phyloP scores from a whole-genome alignment of 169 alveolate genomes.

The Plasmodium inui region DNA sequence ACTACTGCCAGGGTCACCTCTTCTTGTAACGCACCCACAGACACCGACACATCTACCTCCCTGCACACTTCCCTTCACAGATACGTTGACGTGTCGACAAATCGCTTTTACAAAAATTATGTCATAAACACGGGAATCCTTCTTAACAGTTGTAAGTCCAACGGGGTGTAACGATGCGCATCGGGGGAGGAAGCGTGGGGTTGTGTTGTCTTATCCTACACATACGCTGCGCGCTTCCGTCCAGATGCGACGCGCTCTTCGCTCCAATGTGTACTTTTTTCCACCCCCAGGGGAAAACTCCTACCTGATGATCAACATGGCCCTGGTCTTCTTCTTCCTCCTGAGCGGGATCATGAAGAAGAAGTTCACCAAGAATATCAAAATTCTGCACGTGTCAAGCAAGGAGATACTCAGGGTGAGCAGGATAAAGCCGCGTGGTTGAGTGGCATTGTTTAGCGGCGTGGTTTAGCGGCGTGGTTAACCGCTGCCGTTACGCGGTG shows the following conservation, averaged over 20 bases:
- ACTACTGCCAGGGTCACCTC: neutral
- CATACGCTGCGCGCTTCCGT: neutral
- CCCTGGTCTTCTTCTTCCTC: slow-evolving; percentile 24
- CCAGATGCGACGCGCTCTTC: neutral
- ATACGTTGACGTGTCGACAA: slow-evolving; percentile 18
- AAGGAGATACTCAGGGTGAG: slow-evolving; percentile 65
- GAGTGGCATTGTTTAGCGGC: too few relatives aligned
- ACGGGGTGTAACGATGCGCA: too few relatives aligned
- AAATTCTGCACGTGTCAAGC: slow-evolving; percentile 57
- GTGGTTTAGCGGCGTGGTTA: neutral
- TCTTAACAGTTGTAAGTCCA: slow-evolving; percentile 31
- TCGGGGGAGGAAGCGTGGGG: neutral
- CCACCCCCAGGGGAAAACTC: slow-evolving; percentile 52
- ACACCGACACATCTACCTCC: neutral
- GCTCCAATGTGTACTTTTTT: neutral
- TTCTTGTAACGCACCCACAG: neutral
- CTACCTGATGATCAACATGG: slow-evolving; percentile 28
- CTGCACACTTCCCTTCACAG: neutral
- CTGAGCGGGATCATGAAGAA: slow-evolving; percentile 66
- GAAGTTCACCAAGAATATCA: slow-evolving; percentile 52
- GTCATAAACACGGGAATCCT: slow-evolving; percentile 34
- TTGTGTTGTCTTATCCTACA: neutral
- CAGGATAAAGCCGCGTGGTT: neutral
- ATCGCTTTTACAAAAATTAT: slow-evolving; percentile 20
- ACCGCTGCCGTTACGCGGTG: too few relatives aligned